Percentiles rank a stretch among this genome's conserved stretches.
phyloP scores from a whole-genome alignment of 768 basidiomycete species.

The Cyathus striatus region DNA sequence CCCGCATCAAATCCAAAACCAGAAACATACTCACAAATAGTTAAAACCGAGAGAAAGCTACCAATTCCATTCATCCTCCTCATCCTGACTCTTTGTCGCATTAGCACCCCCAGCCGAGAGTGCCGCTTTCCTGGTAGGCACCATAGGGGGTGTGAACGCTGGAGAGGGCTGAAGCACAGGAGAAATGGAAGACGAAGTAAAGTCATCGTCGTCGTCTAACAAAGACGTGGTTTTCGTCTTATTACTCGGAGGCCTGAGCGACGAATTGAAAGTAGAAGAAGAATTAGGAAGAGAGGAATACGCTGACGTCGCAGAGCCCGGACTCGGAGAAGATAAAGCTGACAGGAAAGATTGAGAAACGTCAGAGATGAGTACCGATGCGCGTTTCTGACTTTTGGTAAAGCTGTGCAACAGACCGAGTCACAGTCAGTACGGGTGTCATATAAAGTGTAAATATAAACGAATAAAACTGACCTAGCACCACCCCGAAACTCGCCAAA shows the following conservation, averaged over 20 bases:
- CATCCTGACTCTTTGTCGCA: too few relatives aligned
- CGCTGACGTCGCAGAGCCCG: too few relatives aligned
- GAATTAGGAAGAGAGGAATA: slow-evolving; percentile 14
- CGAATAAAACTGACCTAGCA: slow-evolving; percentile 56
- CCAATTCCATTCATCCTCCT: slow-evolving; percentile 64
- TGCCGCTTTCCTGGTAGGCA: too few relatives aligned
- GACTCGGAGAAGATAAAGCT: too few relatives aligned
- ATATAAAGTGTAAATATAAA: too few relatives aligned
- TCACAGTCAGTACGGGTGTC: too few relatives aligned
- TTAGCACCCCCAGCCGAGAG: too few relatives aligned
- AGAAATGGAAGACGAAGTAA: neutral
- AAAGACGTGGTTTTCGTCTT: slow-evolving; percentile 17
- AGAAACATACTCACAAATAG: neutral
- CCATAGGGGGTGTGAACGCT: too few relatives aligned
- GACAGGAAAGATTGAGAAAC: slow-evolving; percentile 53
- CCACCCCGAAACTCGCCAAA: slow-evolving; percentile 52
- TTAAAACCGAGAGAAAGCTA: slow-evolving; percentile 16
- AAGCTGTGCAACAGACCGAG: too few relatives aligned
- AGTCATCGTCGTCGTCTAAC: slow-evolving; percentile 27
- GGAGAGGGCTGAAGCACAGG: too few relatives aligned
- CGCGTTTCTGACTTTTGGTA: slow-evolving; percentile 63
- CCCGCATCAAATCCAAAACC: too few relatives aligned
- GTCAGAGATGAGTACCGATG: slow-evolving; percentile 60
- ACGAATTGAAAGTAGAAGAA: slow-evolving; percentile 10
- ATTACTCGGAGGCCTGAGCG: slow-evolving; percentile 8